Evolutionary conservation across 2,329 filamentous ascomycete genomes (phyloP).

Genomic region (Grosmannia huntii): DNA sequence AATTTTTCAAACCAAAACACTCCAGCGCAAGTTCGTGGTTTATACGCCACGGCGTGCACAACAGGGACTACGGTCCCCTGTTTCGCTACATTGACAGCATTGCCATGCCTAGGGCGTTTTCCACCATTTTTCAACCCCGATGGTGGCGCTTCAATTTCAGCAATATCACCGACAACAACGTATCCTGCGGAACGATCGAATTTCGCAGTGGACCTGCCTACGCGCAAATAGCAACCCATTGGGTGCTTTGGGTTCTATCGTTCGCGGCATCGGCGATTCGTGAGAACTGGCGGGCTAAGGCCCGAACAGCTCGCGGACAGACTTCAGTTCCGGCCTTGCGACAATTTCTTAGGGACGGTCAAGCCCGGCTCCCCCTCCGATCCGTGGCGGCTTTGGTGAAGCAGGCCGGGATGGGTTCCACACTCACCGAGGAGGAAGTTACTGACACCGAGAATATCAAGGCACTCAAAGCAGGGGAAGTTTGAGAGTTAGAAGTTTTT

Average conservation of each 20-base stretch:
- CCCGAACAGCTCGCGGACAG: not conserved
- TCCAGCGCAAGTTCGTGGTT: not conserved
- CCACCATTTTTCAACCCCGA: not conserved
- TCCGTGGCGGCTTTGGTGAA: no score
- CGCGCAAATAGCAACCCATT: not conserved
- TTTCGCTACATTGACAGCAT: not conserved
- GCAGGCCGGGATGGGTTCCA: no score
- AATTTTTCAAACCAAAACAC: no score
- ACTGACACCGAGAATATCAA: no score
- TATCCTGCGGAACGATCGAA: not conserved
- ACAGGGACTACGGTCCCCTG: not conserved
- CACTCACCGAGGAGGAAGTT: no score
- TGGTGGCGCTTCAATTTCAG: not conserved
- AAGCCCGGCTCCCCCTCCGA: no score
- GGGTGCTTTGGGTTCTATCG: not conserved
- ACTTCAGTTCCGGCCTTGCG: no score
- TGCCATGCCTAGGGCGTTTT: not conserved
- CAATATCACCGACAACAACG: not conserved
- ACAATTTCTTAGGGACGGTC: no score
- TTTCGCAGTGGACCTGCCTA: not conserved
- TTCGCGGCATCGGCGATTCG: not conserved
- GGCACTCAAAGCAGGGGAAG: no score
- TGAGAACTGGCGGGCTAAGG: not conserved
- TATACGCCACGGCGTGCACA: not conserved
- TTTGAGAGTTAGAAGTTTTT: no score